Evolutionary conservation across 176 grass and related monocot genomes (phyloP).

Genomic region (Pontederia paniculata): DNA sequence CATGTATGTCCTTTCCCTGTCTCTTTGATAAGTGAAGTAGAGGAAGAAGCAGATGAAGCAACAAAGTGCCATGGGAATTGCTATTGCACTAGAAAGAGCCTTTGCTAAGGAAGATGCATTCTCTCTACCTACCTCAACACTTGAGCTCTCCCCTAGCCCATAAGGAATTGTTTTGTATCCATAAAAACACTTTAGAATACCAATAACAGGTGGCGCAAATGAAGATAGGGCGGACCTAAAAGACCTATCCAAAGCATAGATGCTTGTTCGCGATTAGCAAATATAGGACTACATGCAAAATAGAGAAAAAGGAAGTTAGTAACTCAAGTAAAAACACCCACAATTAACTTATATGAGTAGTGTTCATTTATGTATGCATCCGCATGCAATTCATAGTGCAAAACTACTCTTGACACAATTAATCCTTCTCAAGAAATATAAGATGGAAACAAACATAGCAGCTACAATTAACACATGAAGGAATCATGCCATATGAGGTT

Average conservation of each 20-base stretch:
- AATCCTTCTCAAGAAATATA: no score
- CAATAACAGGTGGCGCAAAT: conserved; percentile 65
- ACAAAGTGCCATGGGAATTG: conserved; percentile 50
- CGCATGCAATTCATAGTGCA: no score
- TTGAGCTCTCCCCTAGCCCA: conserved; percentile 17
- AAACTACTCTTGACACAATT: no score
- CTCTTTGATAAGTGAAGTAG: conserved; percentile 70
- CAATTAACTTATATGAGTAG: background rate
- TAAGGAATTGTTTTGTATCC: conserved; percentile 38
- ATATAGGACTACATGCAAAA: conserved; percentile 57
- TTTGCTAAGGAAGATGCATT: conserved; percentile 75
- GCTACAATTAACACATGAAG: no score
- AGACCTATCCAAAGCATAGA: conserved; percentile 72
- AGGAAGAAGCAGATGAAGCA: conserved; percentile 70
- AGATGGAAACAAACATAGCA: no score
- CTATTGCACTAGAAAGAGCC: conserved; percentile 66
- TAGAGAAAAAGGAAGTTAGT: background rate
- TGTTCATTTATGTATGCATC: no score
- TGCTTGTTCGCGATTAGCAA: conserved; percentile 70
- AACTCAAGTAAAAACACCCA: background rate
- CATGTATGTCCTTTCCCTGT: conserved; percentile 68
- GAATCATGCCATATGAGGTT: no score
- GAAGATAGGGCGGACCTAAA: conserved; percentile 66
- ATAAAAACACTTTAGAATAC: conserved; percentile 49
- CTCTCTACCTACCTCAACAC: conserved; percentile 28